Base-by-base conservation (phyloP, 179 eudicot genomes). In the Gypsophila paniculata region DNA sequence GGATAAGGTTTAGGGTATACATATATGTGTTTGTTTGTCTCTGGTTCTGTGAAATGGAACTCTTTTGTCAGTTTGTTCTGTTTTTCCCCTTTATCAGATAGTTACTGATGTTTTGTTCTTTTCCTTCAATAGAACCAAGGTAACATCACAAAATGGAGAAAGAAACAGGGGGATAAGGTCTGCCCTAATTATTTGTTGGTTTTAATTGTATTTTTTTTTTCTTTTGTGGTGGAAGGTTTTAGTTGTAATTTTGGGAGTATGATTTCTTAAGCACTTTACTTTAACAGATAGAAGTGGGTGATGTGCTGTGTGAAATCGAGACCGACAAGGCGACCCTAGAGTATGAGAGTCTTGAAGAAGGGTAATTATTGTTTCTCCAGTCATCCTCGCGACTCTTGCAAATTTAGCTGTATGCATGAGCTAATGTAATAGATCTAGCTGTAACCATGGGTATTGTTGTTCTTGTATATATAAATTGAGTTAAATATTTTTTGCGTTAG, bases 271-370 rank as follows among this genome's bases (percentile, higher is more conserved):
- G 53, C 69, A 61, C n/a, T 61, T 69, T 71, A 57, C 61, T 76
- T 65, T 60, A 44, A 73, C 93, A 93, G 98, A 89, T 93, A 76
- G 90, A 85, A 71, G 93, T 89, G 44, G 98, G 98, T 71, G 98
- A 93, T 81, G 82, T 93, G 61, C 70, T 93, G 48, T 87, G 98
- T 77, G 98, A 92, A 85, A 88, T 92, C 77, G 94, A 92, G 85
- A 91, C 98, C 0, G 98, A 93, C 81, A 93, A 93, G 80, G 98
- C 98, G 66, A 90, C 92, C 22, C 84, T 93, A 79, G 98, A 93
- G 79, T 86, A 82, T 77, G 96, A 93, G 81, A 81, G 92, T 81
- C 92, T 92, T 78, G 98, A 91, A 78, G 98, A 91, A 78, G 98
- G 98, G 98, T 93, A 93, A 82, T 54, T 2, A 66, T 80, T 72